A percentile compares a stretch with the other conserved stretches of the same genome.
Evolutionary conservation across 2,329 filamentous ascomycete genomes (phyloP).

Genomic region (Claviceps fusiformis): DNA sequence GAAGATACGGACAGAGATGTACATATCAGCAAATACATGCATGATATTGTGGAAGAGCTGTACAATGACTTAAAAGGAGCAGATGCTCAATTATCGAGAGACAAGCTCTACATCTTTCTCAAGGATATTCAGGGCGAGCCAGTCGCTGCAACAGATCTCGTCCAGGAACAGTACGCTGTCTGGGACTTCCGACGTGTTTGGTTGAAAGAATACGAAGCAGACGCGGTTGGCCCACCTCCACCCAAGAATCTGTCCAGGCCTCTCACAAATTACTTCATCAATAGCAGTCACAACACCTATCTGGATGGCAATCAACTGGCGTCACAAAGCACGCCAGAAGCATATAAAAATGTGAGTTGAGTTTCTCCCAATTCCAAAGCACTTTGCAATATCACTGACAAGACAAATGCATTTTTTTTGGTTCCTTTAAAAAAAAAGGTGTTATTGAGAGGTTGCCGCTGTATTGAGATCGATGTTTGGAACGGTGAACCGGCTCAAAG

Average conservation of each 20-base stretch:
- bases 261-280: slow-evolving; percentile 85
- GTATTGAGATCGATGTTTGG: slow-evolving; percentile 93
- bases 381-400: neutral
- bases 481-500: slow-evolving; percentile 46
- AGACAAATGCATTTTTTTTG: neutral
- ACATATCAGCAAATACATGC: slow-evolving; percentile 34
- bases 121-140: slow-evolving; percentile 32
- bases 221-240: slow-evolving; percentile 29
- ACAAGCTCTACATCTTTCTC: slow-evolving; percentile 36
- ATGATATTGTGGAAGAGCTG: slow-evolving; percentile 31
- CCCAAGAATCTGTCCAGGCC: slow-evolving; percentile 50
- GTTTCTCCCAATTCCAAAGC: neutral
- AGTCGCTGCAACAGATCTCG: slow-evolving; percentile 15
- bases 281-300: slow-evolving; percentile 91
- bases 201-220: slow-evolving; percentile 28
- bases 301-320: slow-evolving; percentile 74
- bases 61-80: slow-evolving; percentile 31
- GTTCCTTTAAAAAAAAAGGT: slow-evolving; percentile 30
- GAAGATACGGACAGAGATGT: slow-evolving; percentile 15
- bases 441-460: slow-evolving; percentile 65
- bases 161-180: slow-evolving; percentile 28
- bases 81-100: slow-evolving; percentile 16
- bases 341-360: slow-evolving; percentile 59
- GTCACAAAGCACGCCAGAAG: slow-evolving; percentile 61
- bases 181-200: slow-evolving; percentile 38